Evolutionary conservation across 2,329 filamentous ascomycete genomes (phyloP).

Genomic region (Colletotrichum sublineola): DNA sequence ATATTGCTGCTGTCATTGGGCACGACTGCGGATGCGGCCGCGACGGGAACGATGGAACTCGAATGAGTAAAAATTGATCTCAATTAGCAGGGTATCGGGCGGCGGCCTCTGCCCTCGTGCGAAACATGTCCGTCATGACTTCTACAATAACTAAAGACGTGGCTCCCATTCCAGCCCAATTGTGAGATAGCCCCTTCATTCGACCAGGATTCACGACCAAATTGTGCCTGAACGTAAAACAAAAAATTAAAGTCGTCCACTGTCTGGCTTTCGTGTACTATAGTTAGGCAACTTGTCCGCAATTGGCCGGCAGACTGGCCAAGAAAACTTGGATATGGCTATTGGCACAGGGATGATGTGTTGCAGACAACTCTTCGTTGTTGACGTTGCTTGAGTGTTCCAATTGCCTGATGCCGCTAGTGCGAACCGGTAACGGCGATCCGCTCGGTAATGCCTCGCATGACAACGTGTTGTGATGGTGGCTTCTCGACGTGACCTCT

Average conservation of each 20-base stretch:
- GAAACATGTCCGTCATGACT: slow-evolving; percentile 18
- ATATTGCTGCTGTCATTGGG: slow-evolving; percentile 13
- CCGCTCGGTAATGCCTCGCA: slow-evolving; percentile 13
- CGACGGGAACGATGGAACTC: slow-evolving; percentile 17
- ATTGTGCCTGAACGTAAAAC: slow-evolving; percentile 8
- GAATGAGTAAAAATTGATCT: slow-evolving; percentile 3
- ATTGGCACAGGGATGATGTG: slow-evolving; percentile 18
- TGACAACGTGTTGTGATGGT: slow-evolving; percentile 13
- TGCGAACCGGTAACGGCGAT: background rate
- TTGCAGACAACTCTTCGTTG: slow-evolving; percentile 7
- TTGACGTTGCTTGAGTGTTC: slow-evolving; percentile 19
- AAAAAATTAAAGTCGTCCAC: background rate
- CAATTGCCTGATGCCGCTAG: slow-evolving; percentile 21
- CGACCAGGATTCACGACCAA: background rate
- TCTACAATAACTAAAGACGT: background rate
- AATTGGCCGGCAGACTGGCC: slow-evolving; percentile 10
- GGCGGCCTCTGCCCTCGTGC: slow-evolving; percentile 9
- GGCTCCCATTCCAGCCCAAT: slow-evolving; percentile 16
- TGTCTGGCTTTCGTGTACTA: slow-evolving; percentile 3
- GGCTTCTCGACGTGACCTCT: slow-evolving; percentile 15
- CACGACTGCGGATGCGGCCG: slow-evolving; percentile 29
- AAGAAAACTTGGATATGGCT: slow-evolving; percentile 11
- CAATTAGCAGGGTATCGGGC: slow-evolving; percentile 26
- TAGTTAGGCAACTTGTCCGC: background rate
- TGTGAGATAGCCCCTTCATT: slow-evolving; percentile 12